These are phyloP conservation scores for Neophaeococcomyces mojaviensis DNA, from an alignment of 2,329 filamentous ascomycete genomes.

Conservation along the genomic window DNA sequence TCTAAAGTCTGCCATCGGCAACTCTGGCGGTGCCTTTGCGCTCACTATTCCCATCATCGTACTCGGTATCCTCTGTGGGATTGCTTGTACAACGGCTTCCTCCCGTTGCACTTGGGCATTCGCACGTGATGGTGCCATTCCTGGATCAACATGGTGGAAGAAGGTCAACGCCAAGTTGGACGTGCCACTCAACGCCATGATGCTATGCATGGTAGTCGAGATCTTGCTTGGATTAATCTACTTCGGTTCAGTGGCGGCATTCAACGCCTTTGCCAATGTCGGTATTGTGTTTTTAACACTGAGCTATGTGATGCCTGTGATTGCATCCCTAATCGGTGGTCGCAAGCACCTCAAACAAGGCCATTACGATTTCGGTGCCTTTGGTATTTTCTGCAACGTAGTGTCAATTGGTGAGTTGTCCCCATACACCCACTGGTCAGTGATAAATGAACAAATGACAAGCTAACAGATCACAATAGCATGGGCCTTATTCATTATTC, in stretches of 20 bases:
- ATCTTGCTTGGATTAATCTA: constrained; percentile 45
- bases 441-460: constrained; percentile 40
- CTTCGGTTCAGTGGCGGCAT: constrained; percentile 41
- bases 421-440: constrained; percentile 61
- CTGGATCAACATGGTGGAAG: constrained; percentile 59
- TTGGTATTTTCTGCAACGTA: constrained; percentile 57
- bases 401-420: constrained; percentile 53
- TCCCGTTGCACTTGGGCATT: constrained; percentile 70
- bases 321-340: constrained; percentile 40
- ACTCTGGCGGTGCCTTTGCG: constrained; percentile 64
- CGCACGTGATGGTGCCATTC: constrained; percentile 66
- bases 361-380: constrained; percentile 51
- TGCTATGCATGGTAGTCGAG: constrained; percentile 39
- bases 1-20: constrained; percentile 45
- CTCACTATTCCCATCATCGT: constrained; percentile 69
- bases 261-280: constrained; percentile 45
- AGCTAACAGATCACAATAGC: no score
- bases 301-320: constrained; percentile 50
- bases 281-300: constrained; percentile 51
- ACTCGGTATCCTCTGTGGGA: constrained; percentile 69
- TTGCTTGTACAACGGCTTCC: constrained; percentile 66
- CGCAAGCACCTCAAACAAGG: constrained; percentile 37
- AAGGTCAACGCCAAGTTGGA: constrained; percentile 58
- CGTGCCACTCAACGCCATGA: constrained; percentile 50
- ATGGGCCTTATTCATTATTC: constrained; percentile 37